These are phyloP conservation scores for Falciphora oryzae DNA, from an alignment of 2,329 filamentous ascomycete species.

Conservation along the genomic window DNA sequence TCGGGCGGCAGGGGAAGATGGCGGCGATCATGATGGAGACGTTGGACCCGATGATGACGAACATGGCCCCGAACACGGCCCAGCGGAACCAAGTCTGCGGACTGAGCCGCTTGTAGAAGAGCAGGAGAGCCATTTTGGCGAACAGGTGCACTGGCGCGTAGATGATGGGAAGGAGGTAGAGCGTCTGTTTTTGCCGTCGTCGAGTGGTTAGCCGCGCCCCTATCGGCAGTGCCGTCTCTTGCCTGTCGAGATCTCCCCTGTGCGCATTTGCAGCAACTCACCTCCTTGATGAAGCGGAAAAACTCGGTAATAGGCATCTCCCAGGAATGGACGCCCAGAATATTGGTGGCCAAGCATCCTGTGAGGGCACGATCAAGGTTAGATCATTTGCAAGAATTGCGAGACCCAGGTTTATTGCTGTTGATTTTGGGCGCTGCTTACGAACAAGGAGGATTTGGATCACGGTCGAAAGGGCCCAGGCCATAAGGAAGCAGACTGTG, in stretches of 20 bases:
- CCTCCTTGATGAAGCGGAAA: not conserved
- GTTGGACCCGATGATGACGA: constrained; percentile 11
- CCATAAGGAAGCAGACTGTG: too few species aligned
- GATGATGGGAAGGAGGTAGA: not conserved
- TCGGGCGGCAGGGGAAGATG: constrained; percentile 8
- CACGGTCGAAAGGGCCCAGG: too few species aligned
- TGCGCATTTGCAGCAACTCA: too few species aligned
- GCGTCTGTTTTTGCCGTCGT: not conserved
- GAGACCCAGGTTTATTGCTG: too few species aligned
- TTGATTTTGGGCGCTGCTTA: too few species aligned
- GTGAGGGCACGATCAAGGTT: not conserved
- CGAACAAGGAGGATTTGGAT: too few species aligned
- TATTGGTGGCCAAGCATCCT: not conserved
- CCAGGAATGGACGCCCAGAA: not conserved
- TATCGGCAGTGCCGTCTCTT: not conserved
- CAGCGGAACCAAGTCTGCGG: constrained; percentile 8
- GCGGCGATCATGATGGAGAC: constrained; percentile 13
- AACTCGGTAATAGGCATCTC: not conserved
- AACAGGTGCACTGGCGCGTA: constrained; percentile 2
- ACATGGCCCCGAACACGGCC: constrained; percentile 11
- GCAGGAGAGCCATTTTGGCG: constrained; percentile 11
- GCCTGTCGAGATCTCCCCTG: too few species aligned
- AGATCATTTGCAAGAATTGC: not conserved
- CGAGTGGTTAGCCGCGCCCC: not conserved
- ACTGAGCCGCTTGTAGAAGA: constrained; percentile 10